Percentiles rank a stretch among this genome's conserved stretches.
These are phyloP conservation scores for Prunella vulgaris DNA, from an alignment of 257 asterid species.

Conservation along the genomic window DNA sequence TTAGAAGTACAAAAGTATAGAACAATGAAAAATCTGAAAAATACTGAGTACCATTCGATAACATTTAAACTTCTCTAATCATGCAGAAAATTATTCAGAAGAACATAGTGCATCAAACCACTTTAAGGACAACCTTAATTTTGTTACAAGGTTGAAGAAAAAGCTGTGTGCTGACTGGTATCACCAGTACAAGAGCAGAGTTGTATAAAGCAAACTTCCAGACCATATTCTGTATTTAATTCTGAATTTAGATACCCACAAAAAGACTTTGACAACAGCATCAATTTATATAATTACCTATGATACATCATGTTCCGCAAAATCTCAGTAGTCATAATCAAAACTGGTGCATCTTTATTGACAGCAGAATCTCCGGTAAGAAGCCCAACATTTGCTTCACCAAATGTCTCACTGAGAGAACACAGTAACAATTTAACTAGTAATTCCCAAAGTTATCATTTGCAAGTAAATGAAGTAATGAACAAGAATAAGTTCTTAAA, in stretches of 20 bases:
- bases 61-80: not conserved
- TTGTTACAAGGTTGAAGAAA: not conserved
- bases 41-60: not conserved
- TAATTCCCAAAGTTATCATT: not conserved
- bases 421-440: conserved; percentile 14
- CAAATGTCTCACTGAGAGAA: conserved; percentile 75
- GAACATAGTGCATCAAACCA: not conserved
- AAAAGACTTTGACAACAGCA: conserved; percentile 16
- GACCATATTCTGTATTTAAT: not conserved
- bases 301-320: conserved; percentile 92
- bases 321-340: conserved; percentile 97
- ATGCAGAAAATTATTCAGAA: conserved; percentile 11
- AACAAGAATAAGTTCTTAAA: too few relatives aligned
- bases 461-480: not conserved
- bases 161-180: conserved; percentile 8
- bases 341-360: conserved; percentile 88
- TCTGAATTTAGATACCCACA: conserved; percentile 2
- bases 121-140: not conserved
- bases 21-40: not conserved
- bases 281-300: conserved; percentile 44
- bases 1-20: conserved; percentile 2
- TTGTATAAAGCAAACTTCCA: not conserved
- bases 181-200: conserved; percentile 2
- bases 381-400: conserved; percentile 92
- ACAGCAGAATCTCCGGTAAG: conserved; percentile 97